These are phyloP conservation scores for Fraxinus quadrangulata DNA, from an alignment of 257 asterid species.

Conservation along the genomic window DNA sequence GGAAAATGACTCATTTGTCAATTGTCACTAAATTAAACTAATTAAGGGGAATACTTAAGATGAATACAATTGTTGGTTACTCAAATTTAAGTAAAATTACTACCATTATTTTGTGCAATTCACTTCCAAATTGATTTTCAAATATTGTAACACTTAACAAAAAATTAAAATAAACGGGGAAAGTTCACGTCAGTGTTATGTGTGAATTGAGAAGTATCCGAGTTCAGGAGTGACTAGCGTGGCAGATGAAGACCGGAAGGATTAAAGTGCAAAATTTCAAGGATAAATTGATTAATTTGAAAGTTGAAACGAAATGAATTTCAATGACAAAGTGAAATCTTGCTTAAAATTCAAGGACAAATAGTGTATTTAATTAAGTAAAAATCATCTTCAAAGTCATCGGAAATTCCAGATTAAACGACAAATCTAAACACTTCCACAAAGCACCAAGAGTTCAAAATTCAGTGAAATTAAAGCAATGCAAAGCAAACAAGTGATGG, in stretches of 20 bases:
- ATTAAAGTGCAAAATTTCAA: neutral
- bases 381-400: neutral
- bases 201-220: neutral
- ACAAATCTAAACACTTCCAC: neutral
- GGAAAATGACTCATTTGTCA: neutral
- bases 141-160: neutral
- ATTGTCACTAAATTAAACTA: neutral
- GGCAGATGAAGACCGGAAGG: neutral
- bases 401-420: neutral
- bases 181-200: neutral
- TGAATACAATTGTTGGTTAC: neutral
- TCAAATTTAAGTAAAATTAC: neutral
- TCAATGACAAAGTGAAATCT: neutral
- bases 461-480: neutral
- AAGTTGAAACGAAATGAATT: neutral
- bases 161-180: neutral
- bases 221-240: neutral
- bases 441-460: neutral
- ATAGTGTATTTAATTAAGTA: neutral
- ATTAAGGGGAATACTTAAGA: neutral
- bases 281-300: neutral
- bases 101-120: neutral
- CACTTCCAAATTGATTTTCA: neutral
- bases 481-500: constrained; percentile 3
- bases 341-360: neutral